phyloP scores from a whole-genome alignment of 768 basidiomycete genomes.

The Boletus reticulatus region DNA sequence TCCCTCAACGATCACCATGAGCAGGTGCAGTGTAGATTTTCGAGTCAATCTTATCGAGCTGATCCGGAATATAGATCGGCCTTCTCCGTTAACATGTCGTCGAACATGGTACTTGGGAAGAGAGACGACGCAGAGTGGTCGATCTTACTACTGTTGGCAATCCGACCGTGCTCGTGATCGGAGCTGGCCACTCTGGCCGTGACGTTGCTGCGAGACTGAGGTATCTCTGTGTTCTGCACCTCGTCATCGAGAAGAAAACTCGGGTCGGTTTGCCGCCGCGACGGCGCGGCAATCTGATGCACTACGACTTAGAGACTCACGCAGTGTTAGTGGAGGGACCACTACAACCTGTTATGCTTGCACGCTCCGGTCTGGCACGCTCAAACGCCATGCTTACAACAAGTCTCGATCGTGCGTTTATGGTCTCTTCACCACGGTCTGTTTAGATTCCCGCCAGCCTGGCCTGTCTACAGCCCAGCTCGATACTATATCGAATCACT shows the following conservation, averaged over 20 bases:
- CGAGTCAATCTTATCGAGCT: background rate
- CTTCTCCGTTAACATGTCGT: background rate
- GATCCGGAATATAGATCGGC: background rate
- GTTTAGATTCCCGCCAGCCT: slow-evolving; percentile 49
- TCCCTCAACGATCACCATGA: slow-evolving; percentile 50
- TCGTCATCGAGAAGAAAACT: slow-evolving; percentile 55
- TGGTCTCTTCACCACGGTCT: background rate
- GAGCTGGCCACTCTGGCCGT: slow-evolving; percentile 68
- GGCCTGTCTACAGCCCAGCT: slow-evolving; percentile 48
- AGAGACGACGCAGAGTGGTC: slow-evolving; percentile 14
- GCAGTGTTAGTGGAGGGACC: slow-evolving; percentile 44
- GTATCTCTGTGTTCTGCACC: slow-evolving; percentile 48
- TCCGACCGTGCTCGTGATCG: slow-evolving; percentile 60
- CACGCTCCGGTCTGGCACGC: slow-evolving; percentile 54
- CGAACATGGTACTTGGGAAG: slow-evolving; percentile 43
- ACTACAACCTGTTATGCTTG: slow-evolving; percentile 57
- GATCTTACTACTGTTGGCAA: slow-evolving; percentile 43
- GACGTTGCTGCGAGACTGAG: slow-evolving; percentile 63
- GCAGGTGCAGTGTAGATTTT: background rate
- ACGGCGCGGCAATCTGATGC: too few relatives aligned
- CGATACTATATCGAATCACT: background rate
- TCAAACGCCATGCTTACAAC: slow-evolving; percentile 56
- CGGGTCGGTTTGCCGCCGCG: slow-evolving; percentile 36
- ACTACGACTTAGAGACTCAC: background rate
- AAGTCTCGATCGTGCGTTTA: slow-evolving; percentile 13